Evolutionary conservation across 2,329 filamentous ascomycete species (phyloP).

Genomic region (Clarireedia sp.): DNA sequence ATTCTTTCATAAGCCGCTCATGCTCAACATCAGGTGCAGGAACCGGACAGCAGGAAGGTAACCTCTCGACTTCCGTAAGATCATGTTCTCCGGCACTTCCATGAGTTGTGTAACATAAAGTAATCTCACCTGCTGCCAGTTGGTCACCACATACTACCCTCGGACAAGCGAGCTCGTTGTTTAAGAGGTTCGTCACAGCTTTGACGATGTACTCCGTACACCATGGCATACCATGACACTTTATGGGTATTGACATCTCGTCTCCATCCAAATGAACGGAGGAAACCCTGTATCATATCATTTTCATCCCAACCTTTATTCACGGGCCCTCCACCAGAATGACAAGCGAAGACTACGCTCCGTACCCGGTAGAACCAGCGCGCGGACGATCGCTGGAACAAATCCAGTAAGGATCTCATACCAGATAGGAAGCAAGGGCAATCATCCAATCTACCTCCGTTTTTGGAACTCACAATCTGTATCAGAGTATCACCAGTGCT

Average conservation of each 20-base stretch:
- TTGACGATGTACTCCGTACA: neutral
- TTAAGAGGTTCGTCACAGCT: neutral
- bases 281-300: conserved; percentile 25
- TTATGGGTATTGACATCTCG: neutral
- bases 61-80: conserved; percentile 4
- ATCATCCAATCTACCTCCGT: conserved; percentile 20
- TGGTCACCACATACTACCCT: conserved; percentile 7
- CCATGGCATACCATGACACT: neutral
- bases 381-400: conserved; percentile 20
- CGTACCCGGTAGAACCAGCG: conserved; percentile 19
- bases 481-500: conserved; percentile 8
- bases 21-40: conserved; percentile 7
- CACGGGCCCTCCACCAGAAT: conserved; percentile 24
- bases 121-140: conserved; percentile 5
- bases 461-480: neutral
- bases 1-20: conserved; percentile 7
- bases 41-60: conserved; percentile 4
- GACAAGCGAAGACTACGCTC: conserved; percentile 17
- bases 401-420: conserved; percentile 11
- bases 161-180: conserved; percentile 8
- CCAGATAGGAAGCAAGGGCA: conserved; percentile 7
- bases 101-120: conserved; percentile 1
- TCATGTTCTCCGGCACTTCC: conserved; percentile 5
- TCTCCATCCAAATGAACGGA: conserved; percentile 10
- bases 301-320: conserved; percentile 22